Evolutionary conservation across 768 basidiomycete species (phyloP).

Genomic region (Pisolithus microcarpus): DNA sequence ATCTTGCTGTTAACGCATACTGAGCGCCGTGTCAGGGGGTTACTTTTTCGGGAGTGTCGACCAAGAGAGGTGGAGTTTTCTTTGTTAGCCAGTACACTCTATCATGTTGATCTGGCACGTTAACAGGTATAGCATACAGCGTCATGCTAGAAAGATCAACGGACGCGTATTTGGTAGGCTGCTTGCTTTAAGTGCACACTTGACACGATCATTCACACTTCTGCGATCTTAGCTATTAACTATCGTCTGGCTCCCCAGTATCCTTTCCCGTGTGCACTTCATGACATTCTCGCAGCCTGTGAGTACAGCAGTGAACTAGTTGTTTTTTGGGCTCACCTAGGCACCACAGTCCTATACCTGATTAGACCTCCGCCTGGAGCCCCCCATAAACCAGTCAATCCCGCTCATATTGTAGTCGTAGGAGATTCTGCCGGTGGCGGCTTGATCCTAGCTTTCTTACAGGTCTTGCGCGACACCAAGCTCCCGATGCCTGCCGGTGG

Average conservation of each 20-base stretch:
- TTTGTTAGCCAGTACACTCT: not conserved
- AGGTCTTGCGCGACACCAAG: slow-evolving; percentile 77
- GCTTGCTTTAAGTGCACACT: not conserved
- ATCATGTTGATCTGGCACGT: slow-evolving; percentile 1
- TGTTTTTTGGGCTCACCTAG: not conserved
- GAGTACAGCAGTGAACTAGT: slow-evolving; percentile 16
- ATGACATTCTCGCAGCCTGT: slow-evolving; percentile 88
- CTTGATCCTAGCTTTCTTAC: slow-evolving; percentile 73
- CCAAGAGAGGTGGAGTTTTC: slow-evolving; percentile 50
- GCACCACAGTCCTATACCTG: slow-evolving; percentile 66
- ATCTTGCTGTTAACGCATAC: not conserved
- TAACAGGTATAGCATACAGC: slow-evolving; percentile 63
- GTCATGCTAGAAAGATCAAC: slow-evolving; percentile 86
- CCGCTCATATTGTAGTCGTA: slow-evolving; percentile 73
- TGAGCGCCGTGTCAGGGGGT: slow-evolving; percentile 43
- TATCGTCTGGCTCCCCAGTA: slow-evolving; percentile 94
- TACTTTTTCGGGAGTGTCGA: slow-evolving; percentile 81
- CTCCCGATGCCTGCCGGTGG: slow-evolving; percentile 84
- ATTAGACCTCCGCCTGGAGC: slow-evolving; percentile 80
- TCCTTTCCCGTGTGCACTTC: slow-evolving; percentile 89
- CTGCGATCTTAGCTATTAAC: slow-evolving; percentile 50
- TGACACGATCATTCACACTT: not conserved
- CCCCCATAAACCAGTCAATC: slow-evolving; percentile 71
- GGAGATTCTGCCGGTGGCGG: slow-evolving; percentile 96
- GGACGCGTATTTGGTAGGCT: slow-evolving; percentile 75